A percentile compares a stretch with the other conserved stretches of the same genome.
phyloP scores from a whole-genome alignment of 345 rosid species.

The Eucalyptus sideroxylon region DNA sequence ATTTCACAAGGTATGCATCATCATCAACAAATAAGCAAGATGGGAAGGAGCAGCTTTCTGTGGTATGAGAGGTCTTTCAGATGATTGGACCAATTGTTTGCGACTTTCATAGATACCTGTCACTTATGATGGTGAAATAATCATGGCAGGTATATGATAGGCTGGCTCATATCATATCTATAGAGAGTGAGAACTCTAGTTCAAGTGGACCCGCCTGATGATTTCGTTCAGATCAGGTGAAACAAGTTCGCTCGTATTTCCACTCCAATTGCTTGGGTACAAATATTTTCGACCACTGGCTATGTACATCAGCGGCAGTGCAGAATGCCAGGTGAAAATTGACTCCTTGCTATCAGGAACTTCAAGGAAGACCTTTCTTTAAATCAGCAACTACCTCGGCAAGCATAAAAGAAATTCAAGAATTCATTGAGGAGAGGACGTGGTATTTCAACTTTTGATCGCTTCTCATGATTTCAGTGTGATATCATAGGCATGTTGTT shows the following conservation, averaged over 20 bases:
- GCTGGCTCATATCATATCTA: conserved; percentile 64
- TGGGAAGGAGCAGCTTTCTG: conserved; percentile 35
- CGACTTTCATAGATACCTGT: not conserved
- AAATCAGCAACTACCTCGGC: not conserved
- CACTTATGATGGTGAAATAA: not conserved
- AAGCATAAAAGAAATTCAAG: not conserved
- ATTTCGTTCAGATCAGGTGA: not conserved
- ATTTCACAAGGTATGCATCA: conserved; percentile 47
- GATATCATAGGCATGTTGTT: not conserved
- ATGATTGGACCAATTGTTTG: not conserved
- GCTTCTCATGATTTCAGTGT: not conserved
- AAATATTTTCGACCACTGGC: accelerated
- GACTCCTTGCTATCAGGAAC: not conserved
- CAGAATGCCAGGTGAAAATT: not conserved
- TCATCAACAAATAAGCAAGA: conserved; percentile 20
- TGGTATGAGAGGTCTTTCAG: conserved; percentile 20
- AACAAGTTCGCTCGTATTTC: not conserved
- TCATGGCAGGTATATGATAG: conserved; percentile 58
- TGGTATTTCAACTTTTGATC: accelerated
- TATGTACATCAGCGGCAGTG: not conserved
- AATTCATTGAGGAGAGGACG: not conserved
- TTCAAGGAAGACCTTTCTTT: not conserved
- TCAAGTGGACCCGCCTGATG: not conserved
- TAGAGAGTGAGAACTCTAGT: conserved; percentile 68
- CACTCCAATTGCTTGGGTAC: accelerated